phyloP scores from a whole-genome alignment of 2,329 filamentous ascomycete genomes.

The Macrophomina phaseolina region DNA sequence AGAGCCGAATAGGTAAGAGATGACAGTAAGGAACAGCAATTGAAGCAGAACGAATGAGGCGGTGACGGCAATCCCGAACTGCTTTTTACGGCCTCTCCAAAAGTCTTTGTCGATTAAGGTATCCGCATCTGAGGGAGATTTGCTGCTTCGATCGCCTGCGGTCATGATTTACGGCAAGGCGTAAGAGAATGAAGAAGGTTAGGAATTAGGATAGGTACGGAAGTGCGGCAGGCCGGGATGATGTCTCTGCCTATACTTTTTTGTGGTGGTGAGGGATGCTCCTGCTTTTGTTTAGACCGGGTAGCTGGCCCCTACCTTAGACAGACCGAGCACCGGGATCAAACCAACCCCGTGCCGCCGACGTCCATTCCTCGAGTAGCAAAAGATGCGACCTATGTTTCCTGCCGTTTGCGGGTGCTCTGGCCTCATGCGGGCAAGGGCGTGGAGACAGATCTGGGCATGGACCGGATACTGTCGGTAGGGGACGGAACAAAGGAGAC shows the following conservation, averaged over 20 bases:
- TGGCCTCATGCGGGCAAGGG: background rate
- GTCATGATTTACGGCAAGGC: background rate
- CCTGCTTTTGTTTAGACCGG: constrained; percentile 2
- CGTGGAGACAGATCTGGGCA: background rate
- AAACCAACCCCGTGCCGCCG: background rate
- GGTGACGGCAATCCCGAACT: constrained; percentile 2
- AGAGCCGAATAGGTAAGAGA: constrained; percentile 47
- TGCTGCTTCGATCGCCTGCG: background rate
- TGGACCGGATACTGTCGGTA: constrained; percentile 5
- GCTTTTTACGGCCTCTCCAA: constrained; percentile 15
- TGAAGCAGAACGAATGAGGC: constrained; percentile 34
- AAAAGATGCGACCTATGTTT: background rate
- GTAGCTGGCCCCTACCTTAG: background rate
- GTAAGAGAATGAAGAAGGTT: background rate
- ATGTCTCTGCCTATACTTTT: background rate
- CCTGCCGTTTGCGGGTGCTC: background rate
- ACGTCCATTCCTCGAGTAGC: background rate
- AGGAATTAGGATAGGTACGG: background rate
- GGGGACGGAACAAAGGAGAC: background rate
- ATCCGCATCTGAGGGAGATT: background rate
- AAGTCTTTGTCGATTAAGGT: constrained; percentile 1
- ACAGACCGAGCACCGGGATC: background rate
- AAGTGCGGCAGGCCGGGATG: background rate
- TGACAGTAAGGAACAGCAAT: constrained; percentile 44
- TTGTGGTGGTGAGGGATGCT: background rate